Percentiles rank a stretch among this genome's conserved stretches.
Evolutionary conservation across 2,329 filamentous ascomycete species (phyloP).

Genomic region (Cadophora malorum): DNA sequence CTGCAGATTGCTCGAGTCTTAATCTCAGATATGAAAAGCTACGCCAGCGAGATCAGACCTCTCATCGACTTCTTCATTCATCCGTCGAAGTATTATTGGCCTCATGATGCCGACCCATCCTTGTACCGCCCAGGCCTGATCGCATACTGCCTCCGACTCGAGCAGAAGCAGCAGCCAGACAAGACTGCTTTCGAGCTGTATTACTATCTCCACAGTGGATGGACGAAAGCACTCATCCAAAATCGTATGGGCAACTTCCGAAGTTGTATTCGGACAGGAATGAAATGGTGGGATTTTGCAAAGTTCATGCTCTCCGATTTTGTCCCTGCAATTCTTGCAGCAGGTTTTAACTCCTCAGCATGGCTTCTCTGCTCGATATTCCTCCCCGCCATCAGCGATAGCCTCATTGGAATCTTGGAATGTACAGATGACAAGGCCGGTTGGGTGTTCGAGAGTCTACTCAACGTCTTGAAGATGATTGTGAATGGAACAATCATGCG

Average conservation of each 20-base stretch:
- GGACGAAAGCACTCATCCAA: conserved; percentile 37
- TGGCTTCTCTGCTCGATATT: conserved; percentile 40
- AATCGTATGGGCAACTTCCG: conserved; percentile 29
- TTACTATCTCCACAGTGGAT: conserved; percentile 42
- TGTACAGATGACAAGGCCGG: conserved; percentile 20
- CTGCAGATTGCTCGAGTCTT: conserved; percentile 37
- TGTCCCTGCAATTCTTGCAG: conserved; percentile 38
- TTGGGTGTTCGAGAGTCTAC: conserved; percentile 27
- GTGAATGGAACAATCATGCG: conserved; percentile 31
- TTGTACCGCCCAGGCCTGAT: conserved; percentile 41
- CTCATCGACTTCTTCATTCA: conserved; percentile 40
- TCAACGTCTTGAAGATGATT: conserved; percentile 39
- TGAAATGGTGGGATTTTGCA: conserved; percentile 37
- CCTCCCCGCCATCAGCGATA: conserved; percentile 32
- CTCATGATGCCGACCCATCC: conserved; percentile 40
- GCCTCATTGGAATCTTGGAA: conserved; percentile 26
- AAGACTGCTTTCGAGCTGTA: conserved; percentile 38
- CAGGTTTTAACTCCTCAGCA: conserved; percentile 36
- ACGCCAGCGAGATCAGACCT: conserved; percentile 38
- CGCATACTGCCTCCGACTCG: conserved; percentile 40
- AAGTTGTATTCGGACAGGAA: conserved; percentile 32
- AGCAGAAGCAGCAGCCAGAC: conserved; percentile 30
- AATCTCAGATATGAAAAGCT: conserved; percentile 37
- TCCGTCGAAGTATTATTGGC: conserved; percentile 40
- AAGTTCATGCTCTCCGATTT: conserved; percentile 41